Conservation (phyloP, 345 rosid species). For the Salix caprea region DNA sequence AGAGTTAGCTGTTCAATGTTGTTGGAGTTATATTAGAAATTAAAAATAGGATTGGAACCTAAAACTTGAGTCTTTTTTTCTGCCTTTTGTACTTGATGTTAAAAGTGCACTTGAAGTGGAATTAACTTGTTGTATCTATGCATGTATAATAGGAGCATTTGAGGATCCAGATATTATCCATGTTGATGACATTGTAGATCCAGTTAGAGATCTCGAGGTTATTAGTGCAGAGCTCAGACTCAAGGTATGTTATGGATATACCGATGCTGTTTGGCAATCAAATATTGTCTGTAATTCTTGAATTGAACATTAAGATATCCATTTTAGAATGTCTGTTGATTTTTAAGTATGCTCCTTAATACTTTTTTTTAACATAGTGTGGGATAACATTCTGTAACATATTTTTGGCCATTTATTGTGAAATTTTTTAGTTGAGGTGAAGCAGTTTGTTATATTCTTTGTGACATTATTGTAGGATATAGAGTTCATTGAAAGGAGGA, state of each 20-base stretch:
- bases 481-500: conserved; percentile 71
- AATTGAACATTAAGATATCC: neutral
- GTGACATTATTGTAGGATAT: conserved; percentile 52
- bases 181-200: conserved; percentile 90
- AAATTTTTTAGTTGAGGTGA: conserved; percentile 2
- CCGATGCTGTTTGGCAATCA: neutral
- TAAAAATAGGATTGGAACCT: neutral
- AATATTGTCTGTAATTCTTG: neutral
- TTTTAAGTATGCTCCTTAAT: neutral
- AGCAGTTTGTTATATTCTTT: neutral
- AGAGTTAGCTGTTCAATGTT: neutral
- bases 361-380: neutral
- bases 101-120: neutral
- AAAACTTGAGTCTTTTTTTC: neutral
- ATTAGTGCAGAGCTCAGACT: conserved; percentile 75
- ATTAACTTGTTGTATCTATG: neutral
- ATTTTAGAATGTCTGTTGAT: neutral
- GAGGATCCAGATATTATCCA: conserved; percentile 95
- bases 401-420: neutral
- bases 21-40: neutral
- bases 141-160: conserved; percentile 62
- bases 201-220: conserved; percentile 89
- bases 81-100: neutral
- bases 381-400: no score
- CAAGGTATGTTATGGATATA: conserved; percentile 46